phyloP scores from a whole-genome alignment of 495 filamentous ascomycete genomes.

The Peziza echinospora region DNA sequence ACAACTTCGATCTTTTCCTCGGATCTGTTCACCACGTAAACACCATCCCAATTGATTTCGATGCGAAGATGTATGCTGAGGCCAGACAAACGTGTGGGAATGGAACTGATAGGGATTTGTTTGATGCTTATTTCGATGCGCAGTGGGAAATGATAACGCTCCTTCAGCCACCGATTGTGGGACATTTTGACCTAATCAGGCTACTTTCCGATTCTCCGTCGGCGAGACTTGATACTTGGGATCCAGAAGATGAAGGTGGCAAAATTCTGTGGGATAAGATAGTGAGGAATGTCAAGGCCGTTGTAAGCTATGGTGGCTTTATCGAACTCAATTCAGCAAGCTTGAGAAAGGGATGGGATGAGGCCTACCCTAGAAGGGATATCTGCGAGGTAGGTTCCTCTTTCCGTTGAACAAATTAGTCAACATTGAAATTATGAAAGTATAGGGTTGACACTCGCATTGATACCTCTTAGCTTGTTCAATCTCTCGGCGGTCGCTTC shows the following conservation, averaged over 20 bases:
- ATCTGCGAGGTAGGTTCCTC: constrained; percentile 44
- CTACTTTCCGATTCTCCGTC: constrained; percentile 31
- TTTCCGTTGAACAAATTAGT: too few relatives aligned
- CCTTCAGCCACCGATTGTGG: constrained; percentile 60
- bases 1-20: constrained; percentile 64
- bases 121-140: constrained; percentile 64
- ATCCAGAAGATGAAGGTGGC: too few relatives aligned
- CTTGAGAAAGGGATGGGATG: constrained; percentile 68
- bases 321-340: constrained; percentile 74
- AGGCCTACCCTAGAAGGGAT: constrained; percentile 67
- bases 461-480: too few relatives aligned
- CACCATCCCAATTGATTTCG: constrained; percentile 75
- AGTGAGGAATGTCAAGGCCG: constrained; percentile 46
- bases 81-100: constrained; percentile 21
- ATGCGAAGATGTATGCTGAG: constrained; percentile 41
- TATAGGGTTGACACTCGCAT: too few relatives aligned
- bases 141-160: constrained; percentile 58
- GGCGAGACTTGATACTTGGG: neutral
- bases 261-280: constrained; percentile 50
- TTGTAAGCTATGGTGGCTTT: constrained; percentile 53
- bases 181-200: constrained; percentile 83
- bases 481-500: constrained; percentile 40
- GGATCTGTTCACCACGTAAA: constrained; percentile 79
- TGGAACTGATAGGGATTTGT: constrained; percentile 49
- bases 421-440: too few relatives aligned